These are phyloP conservation scores for Huiozyma sinensis DNA, from an alignment of 805 yeast species.

Conservation along the genomic window DNA sequence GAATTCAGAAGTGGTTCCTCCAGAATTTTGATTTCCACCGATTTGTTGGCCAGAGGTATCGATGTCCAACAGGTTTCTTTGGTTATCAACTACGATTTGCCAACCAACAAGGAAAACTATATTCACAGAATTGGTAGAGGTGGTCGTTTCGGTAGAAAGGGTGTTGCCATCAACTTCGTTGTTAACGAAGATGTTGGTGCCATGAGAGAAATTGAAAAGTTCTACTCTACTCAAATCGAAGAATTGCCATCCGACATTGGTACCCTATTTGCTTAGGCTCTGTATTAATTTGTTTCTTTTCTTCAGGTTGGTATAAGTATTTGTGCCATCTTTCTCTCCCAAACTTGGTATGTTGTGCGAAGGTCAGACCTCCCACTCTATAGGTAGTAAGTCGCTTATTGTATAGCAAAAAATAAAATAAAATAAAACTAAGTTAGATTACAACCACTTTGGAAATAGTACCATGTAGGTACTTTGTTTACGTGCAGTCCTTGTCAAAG, in stretches of 20 bases:
- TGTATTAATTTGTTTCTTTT: too few relatives aligned
- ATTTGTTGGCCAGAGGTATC: conserved; percentile 96
- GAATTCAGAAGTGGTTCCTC: conserved; percentile 92
- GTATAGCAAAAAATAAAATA: too few relatives aligned
- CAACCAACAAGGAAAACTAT: conserved; percentile 87
- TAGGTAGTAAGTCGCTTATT: too few relatives aligned
- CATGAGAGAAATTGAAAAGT: conserved; percentile 64
- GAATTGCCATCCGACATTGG: conserved; percentile 73
- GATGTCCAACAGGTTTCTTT: conserved; percentile 97
- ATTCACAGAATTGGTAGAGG: conserved; percentile 97
- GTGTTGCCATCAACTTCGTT: conserved; percentile 91
- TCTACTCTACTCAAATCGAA: conserved; percentile 62
- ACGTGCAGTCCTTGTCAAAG: too few relatives aligned
- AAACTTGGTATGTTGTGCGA: too few relatives aligned
- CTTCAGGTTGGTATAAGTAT: too few relatives aligned
- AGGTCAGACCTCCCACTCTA: too few relatives aligned
- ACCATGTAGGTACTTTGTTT: too few relatives aligned
- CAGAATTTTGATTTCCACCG: conserved; percentile 90
- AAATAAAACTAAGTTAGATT: too few relatives aligned
- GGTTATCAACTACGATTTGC: conserved; percentile 92
- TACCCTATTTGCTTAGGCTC: conserved; percentile 29
- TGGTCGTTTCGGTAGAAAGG: conserved; percentile 97
- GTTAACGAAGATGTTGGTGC: conserved; percentile 66
- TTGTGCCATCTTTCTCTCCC: too few relatives aligned
- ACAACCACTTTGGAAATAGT: too few relatives aligned